Conservation (phyloP, 2,329 filamentous ascomycete genomes). For the Aspergillus proliferans region DNA sequence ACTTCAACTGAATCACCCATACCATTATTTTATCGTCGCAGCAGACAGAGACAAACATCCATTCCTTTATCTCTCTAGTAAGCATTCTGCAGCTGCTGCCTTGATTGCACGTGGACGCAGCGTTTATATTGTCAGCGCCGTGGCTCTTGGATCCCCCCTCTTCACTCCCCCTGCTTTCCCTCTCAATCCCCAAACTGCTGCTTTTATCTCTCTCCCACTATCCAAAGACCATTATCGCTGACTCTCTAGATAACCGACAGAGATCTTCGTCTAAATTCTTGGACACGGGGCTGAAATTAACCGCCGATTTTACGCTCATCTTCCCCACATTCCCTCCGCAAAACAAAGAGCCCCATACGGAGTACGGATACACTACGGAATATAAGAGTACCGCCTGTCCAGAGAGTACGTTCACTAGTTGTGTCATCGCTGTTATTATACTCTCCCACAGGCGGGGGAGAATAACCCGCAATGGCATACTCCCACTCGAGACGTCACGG, state of each 20-base stretch:
- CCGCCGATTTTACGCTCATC: neutral
- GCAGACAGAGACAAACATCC: neutral
- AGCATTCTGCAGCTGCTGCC: neutral
- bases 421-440: neutral
- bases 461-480: neutral
- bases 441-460: slow-evolving; percentile 11
- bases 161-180: neutral
- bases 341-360: neutral
- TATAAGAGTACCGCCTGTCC: too few relatives aligned
- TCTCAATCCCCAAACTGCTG: neutral
- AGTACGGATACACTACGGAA: neutral
- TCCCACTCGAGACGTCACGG: neutral
- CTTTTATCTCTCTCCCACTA: neutral
- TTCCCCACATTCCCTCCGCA: neutral
- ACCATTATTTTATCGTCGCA: too few relatives aligned
- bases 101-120: neutral
- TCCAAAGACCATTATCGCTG: neutral
- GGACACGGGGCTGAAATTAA: neutral
- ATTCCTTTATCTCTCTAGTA: neutral
- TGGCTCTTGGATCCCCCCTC: neutral
- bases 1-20: too few relatives aligned
- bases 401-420: too few relatives aligned
- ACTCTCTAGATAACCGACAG: neutral
- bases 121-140: neutral
- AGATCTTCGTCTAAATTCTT: neutral